These are phyloP conservation scores for Zygnema circumcarinatum DNA, from an alignment of 139 green algal species.

Conservation along the genomic window DNA sequence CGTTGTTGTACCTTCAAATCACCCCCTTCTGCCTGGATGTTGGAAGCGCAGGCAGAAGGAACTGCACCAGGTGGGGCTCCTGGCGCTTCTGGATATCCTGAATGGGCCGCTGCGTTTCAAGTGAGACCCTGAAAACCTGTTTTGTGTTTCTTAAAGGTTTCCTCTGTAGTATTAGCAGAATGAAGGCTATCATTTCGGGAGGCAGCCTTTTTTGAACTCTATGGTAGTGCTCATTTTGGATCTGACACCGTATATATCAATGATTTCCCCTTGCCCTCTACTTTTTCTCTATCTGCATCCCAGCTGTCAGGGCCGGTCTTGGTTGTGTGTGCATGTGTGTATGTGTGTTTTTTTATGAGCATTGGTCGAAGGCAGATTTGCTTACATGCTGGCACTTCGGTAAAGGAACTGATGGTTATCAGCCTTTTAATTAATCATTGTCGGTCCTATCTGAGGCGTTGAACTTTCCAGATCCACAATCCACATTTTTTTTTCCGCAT, in stretches of 20 bases:
- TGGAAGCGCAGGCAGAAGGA: background rate
- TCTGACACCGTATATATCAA: background rate
- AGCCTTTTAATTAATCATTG: too few relatives aligned
- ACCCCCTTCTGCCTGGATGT: background rate
- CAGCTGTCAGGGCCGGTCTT: too few relatives aligned
- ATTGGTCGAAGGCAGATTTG: too few relatives aligned
- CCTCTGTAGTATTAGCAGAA: background rate
- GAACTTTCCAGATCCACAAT: too few relatives aligned
- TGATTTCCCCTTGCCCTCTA: background rate
- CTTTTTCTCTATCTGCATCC: background rate
- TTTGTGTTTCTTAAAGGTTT: background rate
- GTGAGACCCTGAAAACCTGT: background rate
- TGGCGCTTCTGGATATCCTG: constrained; percentile 1
- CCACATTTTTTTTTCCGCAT: too few relatives aligned
- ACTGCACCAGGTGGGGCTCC: background rate
- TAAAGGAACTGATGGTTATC: too few relatives aligned
- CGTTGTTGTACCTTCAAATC: background rate
- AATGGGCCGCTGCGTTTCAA: constrained; percentile 33
- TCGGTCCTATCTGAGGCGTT: too few relatives aligned
- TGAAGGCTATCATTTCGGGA: background rate
- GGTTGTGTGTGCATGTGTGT: too few relatives aligned
- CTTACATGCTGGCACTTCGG: too few relatives aligned
- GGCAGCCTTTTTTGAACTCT: background rate
- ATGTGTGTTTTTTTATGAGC: too few relatives aligned
- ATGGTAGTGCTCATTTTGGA: background rate